A percentile compares a stretch with the other conserved stretches of the same genome.
Evolutionary conservation across 108 stramenopile species (phyloP).

Genomic region (Stephanodiscus triporus): DNA sequence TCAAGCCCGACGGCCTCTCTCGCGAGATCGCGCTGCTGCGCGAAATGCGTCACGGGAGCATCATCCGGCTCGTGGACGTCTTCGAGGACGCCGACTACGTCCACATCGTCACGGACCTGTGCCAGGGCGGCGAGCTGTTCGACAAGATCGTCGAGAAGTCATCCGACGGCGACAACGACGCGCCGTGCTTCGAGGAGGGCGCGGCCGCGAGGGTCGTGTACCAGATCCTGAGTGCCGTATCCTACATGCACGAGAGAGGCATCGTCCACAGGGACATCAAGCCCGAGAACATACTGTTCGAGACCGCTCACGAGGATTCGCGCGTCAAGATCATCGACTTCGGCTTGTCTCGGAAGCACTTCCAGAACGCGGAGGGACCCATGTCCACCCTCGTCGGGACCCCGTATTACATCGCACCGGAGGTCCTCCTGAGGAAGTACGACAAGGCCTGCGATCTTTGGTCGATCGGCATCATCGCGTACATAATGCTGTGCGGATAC

Average conservation of each 20-base stretch:
- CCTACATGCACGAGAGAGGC: slow-evolving; percentile 69
- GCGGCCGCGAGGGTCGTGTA: slow-evolving; percentile 53
- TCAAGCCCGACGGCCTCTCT: slow-evolving; percentile 2
- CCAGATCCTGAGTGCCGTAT: slow-evolving; percentile 64
- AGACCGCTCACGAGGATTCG: slow-evolving; percentile 40
- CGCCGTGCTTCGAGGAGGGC: slow-evolving; percentile 51
- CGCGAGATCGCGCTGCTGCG: slow-evolving; percentile 64
- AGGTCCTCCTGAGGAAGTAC: slow-evolving; percentile 59
- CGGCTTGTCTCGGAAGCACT: slow-evolving; percentile 52
- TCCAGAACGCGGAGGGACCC: slow-evolving; percentile 13
- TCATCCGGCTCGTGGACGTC: slow-evolving; percentile 88
- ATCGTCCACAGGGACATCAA: slow-evolving; percentile 76
- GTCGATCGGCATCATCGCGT: slow-evolving; percentile 75
- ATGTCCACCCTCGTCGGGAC: slow-evolving; percentile 61
- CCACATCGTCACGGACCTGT: slow-evolving; percentile 90
- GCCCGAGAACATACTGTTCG: slow-evolving; percentile 83
- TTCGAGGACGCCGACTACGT: slow-evolving; percentile 83
- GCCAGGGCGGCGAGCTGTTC: slow-evolving; percentile 92
- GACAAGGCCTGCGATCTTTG: slow-evolving; percentile 69
- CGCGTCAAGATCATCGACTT: slow-evolving; percentile 78
- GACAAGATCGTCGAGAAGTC: slow-evolving; percentile 90
- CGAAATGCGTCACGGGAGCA: slow-evolving; percentile 70
- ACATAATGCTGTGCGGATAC: slow-evolving; percentile 79
- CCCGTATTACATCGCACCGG: slow-evolving; percentile 61
- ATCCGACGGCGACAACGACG: not conserved